phyloP scores from a whole-genome alignment of 2,329 filamentous ascomycete species.

The Coniochaeta pulveracea region DNA sequence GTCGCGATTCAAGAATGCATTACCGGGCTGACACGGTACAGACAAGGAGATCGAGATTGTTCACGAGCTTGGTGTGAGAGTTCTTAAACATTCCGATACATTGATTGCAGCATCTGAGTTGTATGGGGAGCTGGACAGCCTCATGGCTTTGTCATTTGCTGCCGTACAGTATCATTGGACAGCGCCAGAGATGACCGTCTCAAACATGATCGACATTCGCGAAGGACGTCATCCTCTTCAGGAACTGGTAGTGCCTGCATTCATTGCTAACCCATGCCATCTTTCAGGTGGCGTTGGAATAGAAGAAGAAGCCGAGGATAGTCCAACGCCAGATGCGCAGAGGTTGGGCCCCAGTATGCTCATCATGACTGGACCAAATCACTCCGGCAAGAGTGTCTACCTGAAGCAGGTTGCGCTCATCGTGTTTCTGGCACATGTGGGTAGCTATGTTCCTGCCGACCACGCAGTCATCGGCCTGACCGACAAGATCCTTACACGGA shows the following conservation, averaged over 20 bases:
- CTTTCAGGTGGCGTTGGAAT: slow-evolving; percentile 47
- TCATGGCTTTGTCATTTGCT: slow-evolving; percentile 69
- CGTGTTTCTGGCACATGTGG: slow-evolving; percentile 84
- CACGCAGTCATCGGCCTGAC: slow-evolving; percentile 72
- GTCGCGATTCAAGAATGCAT: not conserved
- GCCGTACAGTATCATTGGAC: slow-evolving; percentile 64
- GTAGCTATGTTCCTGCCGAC: slow-evolving; percentile 80
- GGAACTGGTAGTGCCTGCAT: slow-evolving; percentile 69
- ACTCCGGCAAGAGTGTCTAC: slow-evolving; percentile 93
- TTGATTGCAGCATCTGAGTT: slow-evolving; percentile 63
- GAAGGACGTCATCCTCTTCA: slow-evolving; percentile 81
- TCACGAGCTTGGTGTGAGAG: slow-evolving; percentile 58
- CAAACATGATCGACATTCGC: slow-evolving; percentile 62
- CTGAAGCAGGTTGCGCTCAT: slow-evolving; percentile 88
- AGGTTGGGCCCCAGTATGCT: slow-evolving; percentile 49
- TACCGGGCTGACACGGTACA: slow-evolving; percentile 22
- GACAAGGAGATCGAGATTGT: slow-evolving; percentile 86
- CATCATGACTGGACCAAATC: slow-evolving; percentile 85
- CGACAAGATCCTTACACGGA: slow-evolving; percentile 82
- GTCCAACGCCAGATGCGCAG: slow-evolving; percentile 7
- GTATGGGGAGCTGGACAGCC: slow-evolving; percentile 77
- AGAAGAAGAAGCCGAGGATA: slow-evolving; percentile 7
- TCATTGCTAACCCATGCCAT: slow-evolving; percentile 72
- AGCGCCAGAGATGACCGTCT: slow-evolving; percentile 55
- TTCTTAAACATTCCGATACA: slow-evolving; percentile 57